Evolutionary conservation across 148 eudicot genomes (phyloP).

Genomic region (Fagopyrum homotropicum): DNA sequence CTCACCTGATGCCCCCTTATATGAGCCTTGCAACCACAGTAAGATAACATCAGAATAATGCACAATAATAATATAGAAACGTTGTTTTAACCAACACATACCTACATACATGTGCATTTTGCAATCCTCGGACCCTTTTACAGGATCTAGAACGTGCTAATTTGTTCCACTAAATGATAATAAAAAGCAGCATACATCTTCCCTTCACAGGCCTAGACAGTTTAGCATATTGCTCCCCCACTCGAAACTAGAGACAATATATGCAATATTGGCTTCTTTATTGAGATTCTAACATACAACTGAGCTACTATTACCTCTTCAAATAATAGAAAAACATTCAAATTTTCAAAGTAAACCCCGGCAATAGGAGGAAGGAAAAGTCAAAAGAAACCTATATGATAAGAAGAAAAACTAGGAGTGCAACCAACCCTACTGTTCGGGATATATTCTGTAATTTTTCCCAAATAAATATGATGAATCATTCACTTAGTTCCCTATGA

Average conservation of each 20-base stretch:
- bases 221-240: neutral
- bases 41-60: neutral
- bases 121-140: neutral
- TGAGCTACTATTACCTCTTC: neutral
- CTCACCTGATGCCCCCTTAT: constrained; percentile 75
- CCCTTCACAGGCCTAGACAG: neutral
- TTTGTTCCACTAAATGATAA: neutral
- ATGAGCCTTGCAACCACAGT: constrained; percentile 41
- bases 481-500: neutral
- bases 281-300: neutral
- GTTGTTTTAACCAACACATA: neutral
- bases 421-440: too few relatives aligned
- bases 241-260: neutral
- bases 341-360: neutral
- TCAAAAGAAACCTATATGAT: neutral
- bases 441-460: too few relatives aligned
- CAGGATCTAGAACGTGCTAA: neutral
- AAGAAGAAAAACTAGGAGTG: too few relatives aligned
- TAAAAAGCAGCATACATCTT: neutral
- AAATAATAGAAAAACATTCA: neutral
- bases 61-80: neutral
- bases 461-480: neutral
- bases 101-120: neutral
- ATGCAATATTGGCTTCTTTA: neutral
- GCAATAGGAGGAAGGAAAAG: neutral